phyloP scores from a whole-genome alignment of 768 basidiomycete species.

The Kwoniella bestiolae region DNA sequence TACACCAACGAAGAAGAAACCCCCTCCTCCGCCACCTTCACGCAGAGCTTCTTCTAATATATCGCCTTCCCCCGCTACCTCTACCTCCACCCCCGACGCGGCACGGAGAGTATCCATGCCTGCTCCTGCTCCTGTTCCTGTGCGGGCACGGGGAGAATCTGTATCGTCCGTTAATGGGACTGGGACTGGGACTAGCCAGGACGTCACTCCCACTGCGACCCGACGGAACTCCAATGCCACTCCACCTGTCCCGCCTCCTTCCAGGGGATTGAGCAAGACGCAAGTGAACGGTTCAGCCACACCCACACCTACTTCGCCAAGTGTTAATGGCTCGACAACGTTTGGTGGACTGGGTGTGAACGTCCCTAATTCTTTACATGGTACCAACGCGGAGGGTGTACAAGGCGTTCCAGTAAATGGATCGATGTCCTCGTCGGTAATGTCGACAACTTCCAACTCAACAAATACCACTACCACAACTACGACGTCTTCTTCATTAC shows the following conservation, averaged over 20 bases:
- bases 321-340: slow-evolving; percentile 19
- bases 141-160: not conserved
- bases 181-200: too few species aligned
- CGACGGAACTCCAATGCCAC: not conserved
- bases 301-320: too few species aligned
- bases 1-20: slow-evolving; percentile 4
- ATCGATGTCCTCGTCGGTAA: slow-evolving; percentile 17
- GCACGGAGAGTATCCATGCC: not conserved
- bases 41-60: slow-evolving; percentile 5
- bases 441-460: slow-evolving; percentile 38
- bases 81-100: not conserved
- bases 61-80: slow-evolving; percentile 8
- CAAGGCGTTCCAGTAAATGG: slow-evolving; percentile 17
- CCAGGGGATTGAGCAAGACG: slow-evolving; percentile 2
- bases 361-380: slow-evolving; percentile 21
- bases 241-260: slow-evolving; percentile 8
- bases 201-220: not conserved
- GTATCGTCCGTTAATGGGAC: not conserved
- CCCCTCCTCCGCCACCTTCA: slow-evolving; percentile 7
- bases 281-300: slow-evolving; percentile 5
- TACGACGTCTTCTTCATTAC: slow-evolving; percentile 5
- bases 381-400: slow-evolving; percentile 23
- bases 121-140: not conserved
- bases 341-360: slow-evolving; percentile 33
- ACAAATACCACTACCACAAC: not conserved